Evolutionary conservation across 768 basidiomycete genomes (phyloP).

Genomic region (Boletus tomentosulus): DNA sequence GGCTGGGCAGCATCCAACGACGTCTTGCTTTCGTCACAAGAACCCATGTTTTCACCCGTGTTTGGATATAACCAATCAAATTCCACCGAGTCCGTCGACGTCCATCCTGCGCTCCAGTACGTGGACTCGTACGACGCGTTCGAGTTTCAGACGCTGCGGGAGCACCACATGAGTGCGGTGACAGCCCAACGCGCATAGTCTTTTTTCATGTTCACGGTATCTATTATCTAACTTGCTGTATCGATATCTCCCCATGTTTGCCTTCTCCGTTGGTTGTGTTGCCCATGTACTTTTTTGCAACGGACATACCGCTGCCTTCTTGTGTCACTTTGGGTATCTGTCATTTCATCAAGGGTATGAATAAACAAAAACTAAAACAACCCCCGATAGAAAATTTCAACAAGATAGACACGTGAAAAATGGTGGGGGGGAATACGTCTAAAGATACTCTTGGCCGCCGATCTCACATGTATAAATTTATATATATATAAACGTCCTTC

Average conservation of each 20-base stretch:
- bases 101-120: constrained; percentile 14
- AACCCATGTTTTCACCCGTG: constrained; percentile 10
- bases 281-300: constrained; percentile 8
- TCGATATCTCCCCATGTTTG: constrained; percentile 18
- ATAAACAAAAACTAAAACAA: neutral
- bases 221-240: constrained; percentile 29
- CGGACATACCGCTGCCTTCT: constrained; percentile 6
- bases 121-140: constrained; percentile 28
- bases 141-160: constrained; percentile 32
- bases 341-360: constrained; percentile 1
- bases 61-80: constrained; percentile 21
- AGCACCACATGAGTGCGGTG: constrained; percentile 18
- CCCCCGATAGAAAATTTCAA: neutral
- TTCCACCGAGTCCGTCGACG: constrained; percentile 16
- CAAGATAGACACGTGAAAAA: neutral
- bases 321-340: constrained; percentile 18
- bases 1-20: constrained; percentile 16
- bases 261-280: neutral
- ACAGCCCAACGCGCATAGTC: constrained; percentile 22
- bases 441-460: neutral
- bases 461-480: neutral
- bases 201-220: neutral
- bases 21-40: constrained; percentile 15
- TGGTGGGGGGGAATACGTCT: too few relatives aligned
- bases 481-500: neutral